Evolutionary conservation across 1,284 basidiomycete species (phyloP).

Genomic region (Grifola frondosa): DNA sequence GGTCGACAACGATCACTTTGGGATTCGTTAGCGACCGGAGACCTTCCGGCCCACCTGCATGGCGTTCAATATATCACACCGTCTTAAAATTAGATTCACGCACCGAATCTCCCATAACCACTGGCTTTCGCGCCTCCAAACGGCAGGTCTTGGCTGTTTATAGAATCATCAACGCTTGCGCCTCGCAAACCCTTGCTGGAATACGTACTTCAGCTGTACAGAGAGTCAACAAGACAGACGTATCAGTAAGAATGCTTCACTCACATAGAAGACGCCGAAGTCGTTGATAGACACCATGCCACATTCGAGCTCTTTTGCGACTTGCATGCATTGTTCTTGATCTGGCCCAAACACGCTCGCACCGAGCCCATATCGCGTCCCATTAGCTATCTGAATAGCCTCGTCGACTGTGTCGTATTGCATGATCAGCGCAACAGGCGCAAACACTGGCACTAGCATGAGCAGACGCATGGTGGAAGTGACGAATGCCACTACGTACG

Average conservation of each 20-base stretch:
- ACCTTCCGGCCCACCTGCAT: conserved; percentile 85
- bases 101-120: conserved; percentile 89
- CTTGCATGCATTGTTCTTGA: conserved; percentile 69
- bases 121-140: conserved; percentile 91
- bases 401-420: conserved; percentile 80
- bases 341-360: conserved; percentile 92
- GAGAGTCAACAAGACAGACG: conserved; percentile 12
- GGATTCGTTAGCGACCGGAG: conserved; percentile 82
- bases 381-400: conserved; percentile 84
- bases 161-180: background rate
- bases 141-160: conserved; percentile 83
- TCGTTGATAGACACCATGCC: conserved; percentile 98
- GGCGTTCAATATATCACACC: conserved; percentile 6
- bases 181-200: background rate
- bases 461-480: too few relatives aligned
- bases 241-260: conserved; percentile 28
- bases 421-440: conserved; percentile 84
- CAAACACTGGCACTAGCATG: conserved; percentile 67
- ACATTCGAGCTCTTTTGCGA: conserved; percentile 80
- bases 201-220: conserved; percentile 59
- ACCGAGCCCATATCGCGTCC: conserved; percentile 88
- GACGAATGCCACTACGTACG: conserved; percentile 43
- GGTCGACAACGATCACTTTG: conserved; percentile 86
- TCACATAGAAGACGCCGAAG: conserved; percentile 89
- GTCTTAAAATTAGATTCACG: conserved; percentile 29